phyloP scores from a whole-genome alignment of 73 alveolate species.

The Stentor roeselii region DNA sequence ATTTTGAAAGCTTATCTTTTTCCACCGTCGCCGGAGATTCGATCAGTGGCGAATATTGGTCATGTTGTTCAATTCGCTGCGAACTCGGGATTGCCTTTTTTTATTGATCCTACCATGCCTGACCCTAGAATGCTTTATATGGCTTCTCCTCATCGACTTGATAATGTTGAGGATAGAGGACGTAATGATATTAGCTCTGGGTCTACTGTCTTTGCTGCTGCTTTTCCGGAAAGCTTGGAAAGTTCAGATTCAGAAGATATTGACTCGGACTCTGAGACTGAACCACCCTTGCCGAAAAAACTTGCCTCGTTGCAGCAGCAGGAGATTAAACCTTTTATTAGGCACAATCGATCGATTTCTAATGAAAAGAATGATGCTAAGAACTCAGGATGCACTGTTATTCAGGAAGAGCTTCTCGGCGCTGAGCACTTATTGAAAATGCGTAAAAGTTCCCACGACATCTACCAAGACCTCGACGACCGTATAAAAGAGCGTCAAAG shows the following conservation, averaged over 20 bases:
- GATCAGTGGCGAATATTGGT: not conserved
- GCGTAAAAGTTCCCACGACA: too few relatives aligned
- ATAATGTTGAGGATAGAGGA: not conserved
- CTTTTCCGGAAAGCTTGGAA: not conserved
- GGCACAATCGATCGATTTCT: not conserved
- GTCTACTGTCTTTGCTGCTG: conserved; percentile 5
- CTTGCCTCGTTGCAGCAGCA: not conserved
- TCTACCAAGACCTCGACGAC: not conserved
- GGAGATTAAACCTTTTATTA: not conserved
- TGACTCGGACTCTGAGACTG: too few relatives aligned
- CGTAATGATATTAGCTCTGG: not conserved
- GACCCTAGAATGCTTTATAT: conserved; percentile 21
- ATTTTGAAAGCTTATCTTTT: not conserved
- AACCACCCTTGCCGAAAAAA: too few relatives aligned
- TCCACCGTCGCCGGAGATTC: not conserved
- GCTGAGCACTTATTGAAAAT: too few relatives aligned
- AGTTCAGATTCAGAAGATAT: too few relatives aligned
- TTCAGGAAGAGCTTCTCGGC: not conserved
- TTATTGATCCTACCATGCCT: conserved; percentile 9
- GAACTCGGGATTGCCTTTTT: not conserved
- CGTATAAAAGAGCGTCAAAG: not conserved
- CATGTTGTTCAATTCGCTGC: not conserved
- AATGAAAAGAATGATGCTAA: not conserved
- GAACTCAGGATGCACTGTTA: not conserved
- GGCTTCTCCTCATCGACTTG: conserved; percentile 13